Percentiles rank a stretch among this genome's conserved stretches.
Conservation (phyloP, 768 basidiomycete genomes). For the Amanita fuliginea region DNA sequence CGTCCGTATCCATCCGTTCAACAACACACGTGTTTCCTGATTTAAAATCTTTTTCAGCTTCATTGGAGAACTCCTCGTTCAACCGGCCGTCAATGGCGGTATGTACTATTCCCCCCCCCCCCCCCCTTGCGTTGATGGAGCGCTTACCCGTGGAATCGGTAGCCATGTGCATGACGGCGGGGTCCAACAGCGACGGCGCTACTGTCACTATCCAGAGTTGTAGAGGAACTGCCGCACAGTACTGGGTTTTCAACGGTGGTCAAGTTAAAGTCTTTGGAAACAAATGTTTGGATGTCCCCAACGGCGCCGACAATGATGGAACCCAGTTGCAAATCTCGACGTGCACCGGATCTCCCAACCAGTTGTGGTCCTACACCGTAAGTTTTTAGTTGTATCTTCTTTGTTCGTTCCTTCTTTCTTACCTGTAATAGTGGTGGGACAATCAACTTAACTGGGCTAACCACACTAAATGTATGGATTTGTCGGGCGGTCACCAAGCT, state of each 20-base stretch:
- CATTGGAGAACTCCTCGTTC: slow-evolving; percentile 29
- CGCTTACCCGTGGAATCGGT: background rate
- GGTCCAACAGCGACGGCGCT: slow-evolving; percentile 37
- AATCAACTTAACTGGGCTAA: slow-evolving; percentile 36
- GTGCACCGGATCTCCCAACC: slow-evolving; percentile 33
- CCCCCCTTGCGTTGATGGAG: background rate
- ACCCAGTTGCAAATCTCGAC: slow-evolving; percentile 41
- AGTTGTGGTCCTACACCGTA: slow-evolving; percentile 37
- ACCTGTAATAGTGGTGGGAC: slow-evolving; percentile 13
- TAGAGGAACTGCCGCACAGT: slow-evolving; percentile 30
- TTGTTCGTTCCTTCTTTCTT: background rate
- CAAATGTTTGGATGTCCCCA: slow-evolving; percentile 40
- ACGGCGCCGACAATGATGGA: slow-evolving; percentile 30
- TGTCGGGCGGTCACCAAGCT: slow-evolving; percentile 26
- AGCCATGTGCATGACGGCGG: slow-evolving; percentile 44
- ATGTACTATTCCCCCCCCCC: slow-evolving; percentile 4
- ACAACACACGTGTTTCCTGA: background rate
- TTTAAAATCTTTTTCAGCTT: slow-evolving; percentile 17
- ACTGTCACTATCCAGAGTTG: slow-evolving; percentile 36
- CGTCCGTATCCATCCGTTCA: slow-evolving; percentile 10
- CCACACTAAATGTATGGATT: slow-evolving; percentile 38
- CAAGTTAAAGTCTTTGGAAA: slow-evolving; percentile 30
- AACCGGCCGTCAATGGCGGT: slow-evolving; percentile 33
- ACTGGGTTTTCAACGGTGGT: slow-evolving; percentile 36
- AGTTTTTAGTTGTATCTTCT: slow-evolving; percentile 5